Base-by-base conservation (phyloP, 495 filamentous ascomycete species). In the Amniculicola lignicola region DNA sequence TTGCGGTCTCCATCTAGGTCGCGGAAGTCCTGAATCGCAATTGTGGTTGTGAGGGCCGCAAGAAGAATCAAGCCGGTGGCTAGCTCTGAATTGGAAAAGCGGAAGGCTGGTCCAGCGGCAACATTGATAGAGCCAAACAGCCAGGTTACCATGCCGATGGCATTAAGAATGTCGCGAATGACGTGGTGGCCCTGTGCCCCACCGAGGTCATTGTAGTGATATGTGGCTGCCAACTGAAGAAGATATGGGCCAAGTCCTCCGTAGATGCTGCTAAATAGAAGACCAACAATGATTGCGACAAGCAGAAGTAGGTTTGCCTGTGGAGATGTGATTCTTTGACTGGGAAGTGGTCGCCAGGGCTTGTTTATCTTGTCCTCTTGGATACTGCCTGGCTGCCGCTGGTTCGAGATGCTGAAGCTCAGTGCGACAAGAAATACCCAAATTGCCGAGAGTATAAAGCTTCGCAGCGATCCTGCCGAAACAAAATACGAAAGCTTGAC, bases 301-400 rank as follows among this genome's bases (percentile, higher is more conserved):
- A 14, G 16, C 7, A 46, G 19, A 5, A 46, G 42, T 11, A 14
- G 19, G 42, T 29, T 12, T 9, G 25, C 25, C 16, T 29, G 21
- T 14, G 19, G 19, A 14, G 5, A 14, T 5, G 42, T 46, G 42
- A 46, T 46, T 7, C 42, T 14, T 14, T 29, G 21, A 18, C 21
- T 25, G 7, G 42, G 42, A 6, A 46, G 10, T 21, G 42, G 19
- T 18, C 42, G 42, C 42, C 25, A 29, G 5, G 42, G 42, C 16
- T 46, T 46, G 25, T 46, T 46, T 14, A 46, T 12, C 5, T 18
- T 46, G 19, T 46, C 42, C 19, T 46, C 42, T n/a, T 6, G 19
- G 16, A 46, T 46, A 22, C 42, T 46, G 19, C 7, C 19, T 5
- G 42, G 42, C n/a, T 24, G 25, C 6, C 42, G 5, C 42, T 46